These are phyloP conservation scores for Cyclospora cayetanensis DNA, from an alignment of 169 alveolate species.

Conservation along the genomic window DNA sequence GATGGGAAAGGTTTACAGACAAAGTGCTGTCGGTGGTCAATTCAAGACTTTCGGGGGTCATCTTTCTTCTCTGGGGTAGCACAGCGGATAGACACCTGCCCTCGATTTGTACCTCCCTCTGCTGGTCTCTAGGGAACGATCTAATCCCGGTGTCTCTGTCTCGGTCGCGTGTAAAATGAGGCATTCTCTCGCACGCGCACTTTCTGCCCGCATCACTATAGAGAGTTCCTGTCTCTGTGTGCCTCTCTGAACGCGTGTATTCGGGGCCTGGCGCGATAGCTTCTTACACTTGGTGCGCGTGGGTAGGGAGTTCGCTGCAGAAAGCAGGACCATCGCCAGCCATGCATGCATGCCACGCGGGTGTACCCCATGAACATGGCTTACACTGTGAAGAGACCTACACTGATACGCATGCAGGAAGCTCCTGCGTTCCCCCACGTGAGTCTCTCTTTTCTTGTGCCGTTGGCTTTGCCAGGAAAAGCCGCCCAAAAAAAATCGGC, in stretches of 20 bases:
- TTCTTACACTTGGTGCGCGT: too few species aligned
- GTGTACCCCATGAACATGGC: too few species aligned
- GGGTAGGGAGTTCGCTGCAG: too few species aligned
- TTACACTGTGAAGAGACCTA: too few species aligned
- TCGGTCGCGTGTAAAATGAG: neutral
- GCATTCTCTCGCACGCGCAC: neutral
- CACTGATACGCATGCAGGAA: too few species aligned
- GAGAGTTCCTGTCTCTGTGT: neutral
- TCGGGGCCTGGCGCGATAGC: too few species aligned
- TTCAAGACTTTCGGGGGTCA: conserved; percentile 78
- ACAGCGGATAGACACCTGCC: too few species aligned
- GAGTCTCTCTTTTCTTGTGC: neutral
- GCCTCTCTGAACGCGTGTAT: neutral
- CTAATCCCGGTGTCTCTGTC: neutral
- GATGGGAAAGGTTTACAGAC: conserved; percentile 91
- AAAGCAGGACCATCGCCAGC: too few species aligned
- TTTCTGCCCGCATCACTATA: neutral
- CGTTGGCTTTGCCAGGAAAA: conserved; percentile 88
- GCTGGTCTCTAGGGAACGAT: neutral
- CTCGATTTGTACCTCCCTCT: too few species aligned
- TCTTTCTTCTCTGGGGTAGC: conserved; percentile 83
- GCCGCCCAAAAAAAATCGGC: conserved; percentile 84
- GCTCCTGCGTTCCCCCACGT: too few species aligned
- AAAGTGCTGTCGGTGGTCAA: conserved; percentile 84
- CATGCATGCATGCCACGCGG: too few species aligned